phyloP scores from a whole-genome alignment of 148 eudicot genomes.

The Heliamphora exappendiculata region DNA sequence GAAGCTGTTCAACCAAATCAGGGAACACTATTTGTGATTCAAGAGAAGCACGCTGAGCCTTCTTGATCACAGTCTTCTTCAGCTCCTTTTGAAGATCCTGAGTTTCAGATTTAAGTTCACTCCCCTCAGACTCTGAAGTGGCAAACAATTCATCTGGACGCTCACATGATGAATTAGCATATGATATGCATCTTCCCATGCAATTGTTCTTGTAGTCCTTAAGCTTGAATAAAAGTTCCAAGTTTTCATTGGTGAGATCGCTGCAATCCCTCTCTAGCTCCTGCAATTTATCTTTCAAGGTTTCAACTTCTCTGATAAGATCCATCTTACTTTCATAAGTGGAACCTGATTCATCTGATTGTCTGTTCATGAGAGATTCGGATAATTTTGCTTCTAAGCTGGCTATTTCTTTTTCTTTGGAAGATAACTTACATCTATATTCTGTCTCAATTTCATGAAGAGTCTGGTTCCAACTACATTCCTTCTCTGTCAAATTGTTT shows the following conservation, averaged over 20 bases:
- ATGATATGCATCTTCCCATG: conserved; percentile 16
- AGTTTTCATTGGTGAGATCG: conserved; percentile 78
- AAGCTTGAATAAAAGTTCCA: conserved; percentile 61
- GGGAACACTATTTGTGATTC: conserved; percentile 20
- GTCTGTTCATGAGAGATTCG: conserved; percentile 19
- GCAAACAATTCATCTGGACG: conserved; percentile 14
- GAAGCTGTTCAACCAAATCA: conserved; percentile 36
- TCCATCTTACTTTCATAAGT: conserved; percentile 16
- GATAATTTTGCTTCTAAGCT: conserved; percentile 40
- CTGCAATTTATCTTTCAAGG: conserved; percentile 45
- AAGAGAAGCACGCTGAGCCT: conserved; percentile 11
- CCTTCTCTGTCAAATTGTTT: conserved; percentile 35
- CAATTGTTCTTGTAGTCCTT: conserved; percentile 35
- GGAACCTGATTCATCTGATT: conserved; percentile 16
- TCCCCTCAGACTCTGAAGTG: conserved; percentile 30
- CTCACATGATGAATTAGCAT: conserved; percentile 20
- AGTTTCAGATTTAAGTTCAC: conserved; percentile 25
- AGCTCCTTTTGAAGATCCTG: conserved; percentile 20
- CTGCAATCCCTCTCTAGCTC: conserved; percentile 71
- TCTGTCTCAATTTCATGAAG: conserved; percentile 38
- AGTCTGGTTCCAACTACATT: conserved; percentile 23
- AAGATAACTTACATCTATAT: conserved; percentile 37
- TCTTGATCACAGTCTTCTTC: conserved; percentile 21
- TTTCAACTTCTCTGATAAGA: conserved; percentile 37
- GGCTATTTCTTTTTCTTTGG: conserved; percentile 56